Evolutionary conservation across 495 filamentous ascomycete genomes (phyloP).

Genomic region (Hypoxylon subgilvum): DNA sequence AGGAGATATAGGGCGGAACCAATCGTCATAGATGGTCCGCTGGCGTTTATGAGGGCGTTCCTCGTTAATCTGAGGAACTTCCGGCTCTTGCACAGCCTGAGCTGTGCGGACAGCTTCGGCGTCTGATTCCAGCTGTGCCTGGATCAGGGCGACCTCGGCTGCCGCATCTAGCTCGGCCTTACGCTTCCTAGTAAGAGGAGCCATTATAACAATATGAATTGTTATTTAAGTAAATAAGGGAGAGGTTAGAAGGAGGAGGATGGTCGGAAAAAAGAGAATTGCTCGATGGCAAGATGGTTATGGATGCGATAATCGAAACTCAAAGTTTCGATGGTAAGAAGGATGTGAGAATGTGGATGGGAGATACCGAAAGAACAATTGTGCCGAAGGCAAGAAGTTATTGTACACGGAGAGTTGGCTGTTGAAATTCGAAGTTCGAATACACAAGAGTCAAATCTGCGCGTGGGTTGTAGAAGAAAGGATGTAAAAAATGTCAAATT

Average conservation of each 20-base stretch:
- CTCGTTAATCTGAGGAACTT: background rate
- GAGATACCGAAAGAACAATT: no score
- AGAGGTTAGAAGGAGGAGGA: background rate
- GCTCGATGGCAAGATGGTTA: background rate
- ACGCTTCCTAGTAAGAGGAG: conserved; percentile 24
- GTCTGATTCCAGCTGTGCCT: background rate
- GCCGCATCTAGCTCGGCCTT: conserved; percentile 27
- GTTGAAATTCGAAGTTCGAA: no score
- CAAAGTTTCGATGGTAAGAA: no score
- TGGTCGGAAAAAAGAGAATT: background rate
- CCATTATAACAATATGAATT: conserved; percentile 7
- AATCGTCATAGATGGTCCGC: conserved; percentile 3
- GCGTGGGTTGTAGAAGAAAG: no score
- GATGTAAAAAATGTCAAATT: no score
- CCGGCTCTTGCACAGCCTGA: background rate
- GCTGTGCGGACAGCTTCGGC: background rate
- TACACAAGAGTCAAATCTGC: no score
- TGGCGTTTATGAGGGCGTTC: conserved; percentile 6
- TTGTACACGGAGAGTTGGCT: no score
- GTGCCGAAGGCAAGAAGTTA: no score
- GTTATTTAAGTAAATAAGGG: background rate
- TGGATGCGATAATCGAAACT: no score
- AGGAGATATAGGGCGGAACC: conserved; percentile 20
- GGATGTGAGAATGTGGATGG: no score
- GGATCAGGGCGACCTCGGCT: background rate